Percentiles rank a stretch among this genome's conserved stretches.
Evolutionary conservation across 345 rosid species (phyloP).

Genomic region (Populus nigra): DNA sequence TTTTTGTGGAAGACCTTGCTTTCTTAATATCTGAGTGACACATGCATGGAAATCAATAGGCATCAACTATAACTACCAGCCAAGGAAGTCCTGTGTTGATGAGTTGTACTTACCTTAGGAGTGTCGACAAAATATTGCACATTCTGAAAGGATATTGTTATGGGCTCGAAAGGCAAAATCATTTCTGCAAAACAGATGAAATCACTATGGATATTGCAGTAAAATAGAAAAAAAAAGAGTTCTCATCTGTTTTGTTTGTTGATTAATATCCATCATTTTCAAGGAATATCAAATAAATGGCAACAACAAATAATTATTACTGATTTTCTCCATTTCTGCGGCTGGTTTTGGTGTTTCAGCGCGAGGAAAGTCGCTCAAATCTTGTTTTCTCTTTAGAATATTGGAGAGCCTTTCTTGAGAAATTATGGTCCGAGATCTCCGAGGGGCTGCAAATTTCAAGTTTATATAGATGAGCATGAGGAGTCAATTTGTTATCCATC

Average conservation of each 20-base stretch:
- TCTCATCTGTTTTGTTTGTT: background rate
- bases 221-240: background rate
- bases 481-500: background rate
- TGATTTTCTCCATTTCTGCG: conserved; percentile 14
- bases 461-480: background rate
- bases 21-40: conserved; percentile 23
- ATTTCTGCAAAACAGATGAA: conserved; percentile 13
- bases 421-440: conserved; percentile 23
- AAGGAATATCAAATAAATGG: background rate
- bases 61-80: background rate
- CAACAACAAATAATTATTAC: conserved; percentile 14
- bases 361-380: background rate
- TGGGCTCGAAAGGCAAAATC: conserved; percentile 38
- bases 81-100: background rate
- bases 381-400: conserved; percentile 7
- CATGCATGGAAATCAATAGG: background rate
- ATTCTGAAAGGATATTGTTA: conserved; percentile 29
- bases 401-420: conserved; percentile 25
- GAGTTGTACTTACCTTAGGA: conserved; percentile 23
- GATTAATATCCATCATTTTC: background rate
- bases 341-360: background rate
- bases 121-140: conserved; percentile 34
- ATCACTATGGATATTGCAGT: background rate
- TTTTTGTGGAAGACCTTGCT: conserved; percentile 28
- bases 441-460: conserved; percentile 31